A percentile compares a stretch with the other conserved stretches of the same genome.
These are phyloP conservation scores for Hypomontagnella submonticulosa DNA, from an alignment of 495 filamentous ascomycete genomes.

Conservation along the genomic window DNA sequence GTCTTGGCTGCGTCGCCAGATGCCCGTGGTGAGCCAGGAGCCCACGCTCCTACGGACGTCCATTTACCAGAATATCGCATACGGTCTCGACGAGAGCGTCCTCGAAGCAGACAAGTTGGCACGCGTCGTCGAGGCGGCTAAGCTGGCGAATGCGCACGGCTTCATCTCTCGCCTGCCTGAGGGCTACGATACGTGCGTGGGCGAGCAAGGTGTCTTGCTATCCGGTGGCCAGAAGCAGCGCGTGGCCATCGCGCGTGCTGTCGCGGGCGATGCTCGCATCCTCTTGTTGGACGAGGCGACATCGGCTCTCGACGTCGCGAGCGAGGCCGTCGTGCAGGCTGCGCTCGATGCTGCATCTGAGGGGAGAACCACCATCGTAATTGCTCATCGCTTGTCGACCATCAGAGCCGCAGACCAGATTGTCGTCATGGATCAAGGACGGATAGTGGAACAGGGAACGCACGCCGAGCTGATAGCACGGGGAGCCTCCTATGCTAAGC, in stretches of 20 bases:
- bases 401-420: constrained; percentile 96
- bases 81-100: constrained; percentile 78
- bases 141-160: constrained; percentile 92
- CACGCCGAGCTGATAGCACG: constrained; percentile 76
- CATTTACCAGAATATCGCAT: constrained; percentile 87
- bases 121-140: constrained; percentile 80
- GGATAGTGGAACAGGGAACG: constrained; percentile 87
- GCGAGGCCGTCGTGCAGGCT: constrained; percentile 92
- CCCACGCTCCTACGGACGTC: constrained; percentile 85
- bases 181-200: constrained; percentile 92
- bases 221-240: constrained; percentile 97
- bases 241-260: constrained; percentile 84
- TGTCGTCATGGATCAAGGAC: constrained; percentile 85
- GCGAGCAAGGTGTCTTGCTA: constrained; percentile 90
- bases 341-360: constrained; percentile 87
- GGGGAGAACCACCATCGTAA: constrained; percentile 93
- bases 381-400: constrained; percentile 93
- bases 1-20: constrained; percentile 89
- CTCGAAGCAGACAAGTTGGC: constrained; percentile 71
- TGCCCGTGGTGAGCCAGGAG: constrained; percentile 87
- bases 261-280: constrained; percentile 92
- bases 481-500: constrained; percentile 73
- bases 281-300: constrained; percentile 95
- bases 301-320: constrained; percentile 90
- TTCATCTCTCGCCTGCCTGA: constrained; percentile 86